These are phyloP conservation scores for Exobasidium rhododendri DNA, from an alignment of 1,284 basidiomycete genomes.

Conservation along the genomic window DNA sequence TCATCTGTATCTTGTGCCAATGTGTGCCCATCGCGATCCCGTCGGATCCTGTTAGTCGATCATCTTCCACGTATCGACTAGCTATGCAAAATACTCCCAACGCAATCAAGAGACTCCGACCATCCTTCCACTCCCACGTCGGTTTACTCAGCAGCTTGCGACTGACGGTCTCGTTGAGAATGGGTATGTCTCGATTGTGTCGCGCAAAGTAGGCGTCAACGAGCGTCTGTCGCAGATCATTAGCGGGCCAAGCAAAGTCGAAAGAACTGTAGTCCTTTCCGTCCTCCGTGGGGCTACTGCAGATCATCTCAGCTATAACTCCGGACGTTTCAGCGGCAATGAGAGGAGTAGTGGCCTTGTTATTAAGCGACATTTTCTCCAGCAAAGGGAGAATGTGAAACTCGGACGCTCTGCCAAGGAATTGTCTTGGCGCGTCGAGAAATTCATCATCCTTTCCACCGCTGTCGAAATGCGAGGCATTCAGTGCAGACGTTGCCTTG, in stretches of 20 bases:
- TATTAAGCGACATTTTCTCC: slow-evolving; percentile 24
- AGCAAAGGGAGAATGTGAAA: slow-evolving; percentile 37
- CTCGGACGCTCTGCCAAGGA: slow-evolving; percentile 40
- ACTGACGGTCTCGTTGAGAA: slow-evolving; percentile 37
- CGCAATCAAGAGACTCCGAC: slow-evolving; percentile 27
- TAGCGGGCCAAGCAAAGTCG: slow-evolving; percentile 27
- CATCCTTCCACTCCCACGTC: slow-evolving; percentile 21
- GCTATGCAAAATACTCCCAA: slow-evolving; percentile 37
- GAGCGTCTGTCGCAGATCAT: slow-evolving; percentile 31
- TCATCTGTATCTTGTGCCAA: background rate
- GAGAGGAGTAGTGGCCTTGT: slow-evolving; percentile 11
- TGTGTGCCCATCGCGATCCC: background rate
- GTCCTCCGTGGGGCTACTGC: slow-evolving; percentile 10
- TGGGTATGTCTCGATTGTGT: slow-evolving; percentile 30
- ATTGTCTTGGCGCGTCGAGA: slow-evolving; percentile 12
- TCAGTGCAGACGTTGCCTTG: background rate
- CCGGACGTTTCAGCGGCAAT: background rate
- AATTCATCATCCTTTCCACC: background rate
- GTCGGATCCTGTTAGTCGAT: background rate
- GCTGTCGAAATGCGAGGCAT: background rate
- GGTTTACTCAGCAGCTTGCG: slow-evolving; percentile 27
- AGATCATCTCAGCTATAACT: background rate
- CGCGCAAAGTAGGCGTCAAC: slow-evolving; percentile 38
- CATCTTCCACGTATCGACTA: slow-evolving; percentile 28
- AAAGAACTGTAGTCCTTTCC: background rate